A percentile compares a stretch with the other conserved stretches of the same genome.
phyloP scores from a whole-genome alignment of 306 rosid genomes.

The Benincasa hispida region DNA sequence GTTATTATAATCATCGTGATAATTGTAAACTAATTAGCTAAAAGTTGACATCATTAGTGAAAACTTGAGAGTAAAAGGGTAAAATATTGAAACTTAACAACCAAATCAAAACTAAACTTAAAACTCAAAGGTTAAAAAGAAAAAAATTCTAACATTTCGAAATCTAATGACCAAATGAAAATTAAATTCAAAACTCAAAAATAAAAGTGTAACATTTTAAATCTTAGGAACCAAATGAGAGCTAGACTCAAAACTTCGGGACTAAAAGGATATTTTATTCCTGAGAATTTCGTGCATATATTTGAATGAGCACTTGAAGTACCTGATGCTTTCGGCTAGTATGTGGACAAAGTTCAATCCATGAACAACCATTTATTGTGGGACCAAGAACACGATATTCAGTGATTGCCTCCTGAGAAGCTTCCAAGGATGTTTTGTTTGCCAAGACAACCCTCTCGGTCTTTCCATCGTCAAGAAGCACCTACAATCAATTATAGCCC shows the following conservation, averaged over 20 bases:
- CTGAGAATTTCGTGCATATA: not conserved
- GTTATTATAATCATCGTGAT: too few species aligned
- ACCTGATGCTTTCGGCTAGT: slow-evolving; percentile 94
- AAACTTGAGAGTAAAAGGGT: too few species aligned
- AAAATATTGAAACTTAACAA: not conserved
- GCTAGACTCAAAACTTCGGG: not conserved
- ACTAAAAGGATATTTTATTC: too few species aligned
- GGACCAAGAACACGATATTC: slow-evolving; percentile 92
- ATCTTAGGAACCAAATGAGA: not conserved
- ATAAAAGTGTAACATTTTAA: not conserved
- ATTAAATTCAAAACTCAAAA: not conserved
- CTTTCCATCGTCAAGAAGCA: slow-evolving; percentile 77
- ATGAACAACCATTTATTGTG: slow-evolving; percentile 83
- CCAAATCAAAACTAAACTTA: not conserved
- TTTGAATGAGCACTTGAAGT: not conserved
- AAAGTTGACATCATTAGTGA: too few species aligned
- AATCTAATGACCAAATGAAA: too few species aligned
- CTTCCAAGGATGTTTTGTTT: slow-evolving; percentile 52
- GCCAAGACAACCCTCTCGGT: slow-evolving; percentile 86
- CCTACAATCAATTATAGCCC: slow-evolving; percentile 26
- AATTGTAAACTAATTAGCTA: too few species aligned
- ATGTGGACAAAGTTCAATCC: slow-evolving; percentile 79
- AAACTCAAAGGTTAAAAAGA: too few species aligned
- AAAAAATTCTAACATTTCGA: too few species aligned
- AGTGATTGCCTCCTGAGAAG: slow-evolving; percentile 79